These are phyloP conservation scores for Stagonosporopsis vannaccii DNA, from an alignment of 2,329 filamentous ascomycete species.

Conservation along the genomic window DNA sequence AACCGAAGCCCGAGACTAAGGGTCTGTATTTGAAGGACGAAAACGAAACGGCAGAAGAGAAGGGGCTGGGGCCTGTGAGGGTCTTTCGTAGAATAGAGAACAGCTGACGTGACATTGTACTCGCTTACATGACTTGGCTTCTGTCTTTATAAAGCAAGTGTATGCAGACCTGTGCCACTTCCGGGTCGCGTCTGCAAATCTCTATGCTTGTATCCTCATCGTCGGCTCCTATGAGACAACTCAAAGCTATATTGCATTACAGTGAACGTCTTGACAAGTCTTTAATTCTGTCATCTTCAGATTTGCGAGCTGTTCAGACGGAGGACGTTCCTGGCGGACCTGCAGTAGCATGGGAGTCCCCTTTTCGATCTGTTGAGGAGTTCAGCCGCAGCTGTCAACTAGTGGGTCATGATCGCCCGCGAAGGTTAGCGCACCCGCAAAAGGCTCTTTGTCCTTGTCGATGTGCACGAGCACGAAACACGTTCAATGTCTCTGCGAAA, in stretches of 20 bases:
- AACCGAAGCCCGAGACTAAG: no score
- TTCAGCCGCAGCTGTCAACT: constrained; percentile 10
- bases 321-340: not conserved
- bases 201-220: not conserved
- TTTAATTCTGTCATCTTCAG: not conserved
- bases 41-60: no score
- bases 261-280: not conserved
- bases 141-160: not conserved
- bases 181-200: not conserved
- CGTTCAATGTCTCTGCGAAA: not conserved
- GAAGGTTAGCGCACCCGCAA: constrained; percentile 4
- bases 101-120: not conserved
- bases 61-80: no score
- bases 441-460: not conserved
- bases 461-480: not conserved
- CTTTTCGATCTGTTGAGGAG: constrained; percentile 9
- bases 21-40: no score
- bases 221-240: not conserved
- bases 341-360: not conserved
- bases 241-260: not conserved
- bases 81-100: no score
- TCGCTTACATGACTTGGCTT: not conserved
- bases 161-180: not conserved
- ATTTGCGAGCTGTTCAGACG: not conserved
- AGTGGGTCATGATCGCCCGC: not conserved